A percentile compares a stretch with the other conserved stretches of the same genome.
phyloP scores from a whole-genome alignment of 176 grass and related monocot species.

The Chloris gayana region DNA sequence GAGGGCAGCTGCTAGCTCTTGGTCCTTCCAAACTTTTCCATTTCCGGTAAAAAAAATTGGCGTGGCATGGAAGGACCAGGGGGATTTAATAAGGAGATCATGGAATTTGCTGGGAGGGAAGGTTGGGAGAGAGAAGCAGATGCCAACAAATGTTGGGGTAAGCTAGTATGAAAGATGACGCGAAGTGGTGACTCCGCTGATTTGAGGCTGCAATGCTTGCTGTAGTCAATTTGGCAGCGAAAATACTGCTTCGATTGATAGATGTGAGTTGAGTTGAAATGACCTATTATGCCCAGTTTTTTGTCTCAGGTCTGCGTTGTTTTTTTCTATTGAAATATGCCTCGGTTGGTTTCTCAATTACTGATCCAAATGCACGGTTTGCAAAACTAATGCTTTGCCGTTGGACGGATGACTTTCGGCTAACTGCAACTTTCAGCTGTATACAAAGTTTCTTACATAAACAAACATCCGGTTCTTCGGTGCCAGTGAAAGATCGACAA shows the following conservation, averaged over 20 bases:
- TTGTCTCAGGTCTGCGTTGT: neutral
- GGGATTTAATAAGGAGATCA: constrained; percentile 30
- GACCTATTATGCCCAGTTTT: constrained; percentile 2
- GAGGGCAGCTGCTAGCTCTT: constrained; percentile 38
- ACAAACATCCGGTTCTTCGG: constrained; percentile 13
- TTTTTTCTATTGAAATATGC: neutral
- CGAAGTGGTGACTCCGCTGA: neutral
- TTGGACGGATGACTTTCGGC: neutral
- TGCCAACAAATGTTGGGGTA: constrained; percentile 23
- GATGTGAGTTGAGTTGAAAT: constrained; percentile 16
- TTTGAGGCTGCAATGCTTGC: constrained; percentile 13
- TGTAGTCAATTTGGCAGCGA: constrained; percentile 20
- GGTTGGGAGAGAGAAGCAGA: neutral
- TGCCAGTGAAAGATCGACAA: constrained; percentile 15
- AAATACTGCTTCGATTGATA: constrained; percentile 1
- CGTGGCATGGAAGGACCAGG: constrained; percentile 37
- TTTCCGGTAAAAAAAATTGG: constrained; percentile 56
- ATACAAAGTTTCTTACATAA: neutral
- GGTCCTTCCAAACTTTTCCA: constrained; percentile 51
- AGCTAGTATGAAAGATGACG: neutral
- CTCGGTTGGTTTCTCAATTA: neutral
- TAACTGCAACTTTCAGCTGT: neutral
- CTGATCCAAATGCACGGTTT: neutral
- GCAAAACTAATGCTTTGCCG: neutral
- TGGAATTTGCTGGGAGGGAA: constrained; percentile 10